Evolutionary conservation across 108 stramenopile genomes (phyloP).

Genomic region (Skeletonema grethae): DNA sequence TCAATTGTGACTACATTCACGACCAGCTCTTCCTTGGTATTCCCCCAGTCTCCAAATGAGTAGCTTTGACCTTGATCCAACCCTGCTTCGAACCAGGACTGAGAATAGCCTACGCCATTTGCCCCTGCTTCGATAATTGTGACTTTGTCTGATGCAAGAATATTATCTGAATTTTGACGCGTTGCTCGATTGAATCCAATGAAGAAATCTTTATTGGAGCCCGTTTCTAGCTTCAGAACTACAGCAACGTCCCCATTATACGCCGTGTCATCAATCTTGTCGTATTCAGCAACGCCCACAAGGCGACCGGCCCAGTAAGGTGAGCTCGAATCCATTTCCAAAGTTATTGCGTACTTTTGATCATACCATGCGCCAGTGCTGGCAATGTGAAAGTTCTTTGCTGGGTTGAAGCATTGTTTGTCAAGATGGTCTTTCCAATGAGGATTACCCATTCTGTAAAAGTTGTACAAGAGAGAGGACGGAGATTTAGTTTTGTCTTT

Average conservation of each 20-base stretch:
- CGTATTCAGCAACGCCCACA: conserved; percentile 8
- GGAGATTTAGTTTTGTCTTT: neutral
- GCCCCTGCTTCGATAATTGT: neutral
- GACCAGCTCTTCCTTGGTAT: neutral
- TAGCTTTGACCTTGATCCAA: too few relatives aligned
- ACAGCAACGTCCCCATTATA: neutral
- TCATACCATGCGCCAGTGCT: neutral
- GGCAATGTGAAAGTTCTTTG: conserved; percentile 4
- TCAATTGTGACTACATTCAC: neutral
- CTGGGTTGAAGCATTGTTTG: neutral
- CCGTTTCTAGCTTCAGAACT: conserved; percentile 5
- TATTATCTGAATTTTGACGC: neutral
- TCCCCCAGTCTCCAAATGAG: too few relatives aligned
- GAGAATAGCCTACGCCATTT: neutral
- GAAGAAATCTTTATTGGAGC: neutral
- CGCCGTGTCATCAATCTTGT: neutral
- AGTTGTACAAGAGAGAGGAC: neutral
- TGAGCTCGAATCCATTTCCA: neutral
- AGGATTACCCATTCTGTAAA: conserved; percentile 13
- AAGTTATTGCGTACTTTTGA: neutral
- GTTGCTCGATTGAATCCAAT: neutral
- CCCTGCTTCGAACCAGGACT: neutral
- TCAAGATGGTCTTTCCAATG: neutral
- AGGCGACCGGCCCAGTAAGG: neutral
- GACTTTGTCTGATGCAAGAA: neutral